phyloP scores from a whole-genome alignment of 2,329 filamentous ascomycete species.

The Pestalotiopsis sp. region DNA sequence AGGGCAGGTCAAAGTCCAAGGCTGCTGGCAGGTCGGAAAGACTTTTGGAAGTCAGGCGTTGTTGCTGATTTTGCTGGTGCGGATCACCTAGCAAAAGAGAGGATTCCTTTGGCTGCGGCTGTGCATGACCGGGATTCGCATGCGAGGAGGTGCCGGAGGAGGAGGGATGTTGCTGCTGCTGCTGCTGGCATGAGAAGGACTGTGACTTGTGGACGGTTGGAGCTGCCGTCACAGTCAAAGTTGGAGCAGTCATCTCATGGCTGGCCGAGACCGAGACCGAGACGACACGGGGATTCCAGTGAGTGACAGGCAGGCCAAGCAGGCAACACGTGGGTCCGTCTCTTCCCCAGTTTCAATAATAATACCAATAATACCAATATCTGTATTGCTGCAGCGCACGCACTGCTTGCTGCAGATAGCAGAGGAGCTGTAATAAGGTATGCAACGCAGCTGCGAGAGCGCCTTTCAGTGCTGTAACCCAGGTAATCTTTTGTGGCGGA shows the following conservation, averaged over 20 bases:
- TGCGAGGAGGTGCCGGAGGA: constrained; percentile 24
- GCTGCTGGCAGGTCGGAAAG: constrained; percentile 35
- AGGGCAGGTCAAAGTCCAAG: constrained; percentile 52
- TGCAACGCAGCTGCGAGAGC: not conserved
- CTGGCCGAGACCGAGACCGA: constrained; percentile 13
- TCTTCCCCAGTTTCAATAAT: not conserved
- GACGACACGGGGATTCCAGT: not conserved
- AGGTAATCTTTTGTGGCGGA: not conserved
- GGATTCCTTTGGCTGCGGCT: constrained; percentile 12
- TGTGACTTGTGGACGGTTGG: constrained; percentile 39
- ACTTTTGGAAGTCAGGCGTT: constrained; percentile 18
- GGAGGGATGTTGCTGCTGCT: constrained; percentile 6
- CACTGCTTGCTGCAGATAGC: not conserved
- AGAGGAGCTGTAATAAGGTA: not conserved
- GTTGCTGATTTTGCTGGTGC: not conserved
- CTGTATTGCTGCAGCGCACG: not conserved
- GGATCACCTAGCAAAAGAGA: not conserved
- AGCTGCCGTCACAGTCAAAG: constrained; percentile 39
- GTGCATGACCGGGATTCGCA: constrained; percentile 24
- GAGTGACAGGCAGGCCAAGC: not conserved
- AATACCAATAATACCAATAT: not conserved
- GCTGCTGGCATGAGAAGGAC: constrained; percentile 24
- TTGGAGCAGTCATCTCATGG: constrained; percentile 47
- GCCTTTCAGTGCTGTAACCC: not conserved
- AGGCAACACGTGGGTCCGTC: not conserved